A percentile compares a stretch with the other conserved stretches of the same genome.
These are phyloP conservation scores for Agaricus blazei DNA, from an alignment of 768 basidiomycete genomes.

Conservation along the genomic window DNA sequence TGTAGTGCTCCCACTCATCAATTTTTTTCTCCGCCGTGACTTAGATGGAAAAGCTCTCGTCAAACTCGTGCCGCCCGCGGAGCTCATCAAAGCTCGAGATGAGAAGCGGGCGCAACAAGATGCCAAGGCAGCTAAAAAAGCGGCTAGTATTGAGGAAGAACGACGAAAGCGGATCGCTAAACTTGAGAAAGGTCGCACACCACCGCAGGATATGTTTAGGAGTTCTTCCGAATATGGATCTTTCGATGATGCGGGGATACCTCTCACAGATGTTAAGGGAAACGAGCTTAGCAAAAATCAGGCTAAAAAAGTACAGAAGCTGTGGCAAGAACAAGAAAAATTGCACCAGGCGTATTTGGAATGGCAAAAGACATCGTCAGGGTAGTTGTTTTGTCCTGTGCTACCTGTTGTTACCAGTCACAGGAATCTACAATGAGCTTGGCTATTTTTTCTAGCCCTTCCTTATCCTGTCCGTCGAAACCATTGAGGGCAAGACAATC, in stretches of 20 bases:
- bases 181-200: constrained; percentile 78
- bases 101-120: constrained; percentile 76
- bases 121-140: constrained; percentile 78
- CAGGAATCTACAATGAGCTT: constrained; percentile 56
- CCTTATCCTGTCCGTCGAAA: constrained; percentile 73
- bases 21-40: background rate
- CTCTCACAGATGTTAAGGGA: constrained; percentile 79
- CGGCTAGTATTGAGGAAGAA: constrained; percentile 58
- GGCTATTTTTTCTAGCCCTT: constrained; percentile 73
- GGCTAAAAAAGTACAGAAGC: constrained; percentile 74
- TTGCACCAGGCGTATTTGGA: constrained; percentile 73
- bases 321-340: constrained; percentile 68
- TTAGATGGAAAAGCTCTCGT: constrained; percentile 92
- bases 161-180: constrained; percentile 66
- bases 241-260: constrained; percentile 85
- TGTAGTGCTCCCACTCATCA: constrained; percentile 7
- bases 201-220: constrained; percentile 78
- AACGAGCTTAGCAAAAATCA: constrained; percentile 80
- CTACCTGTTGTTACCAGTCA: constrained; percentile 48
- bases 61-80: constrained; percentile 81
- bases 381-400: constrained; percentile 1
- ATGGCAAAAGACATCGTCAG: constrained; percentile 27
- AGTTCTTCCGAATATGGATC: constrained; percentile 68
- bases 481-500: constrained; percentile 72
- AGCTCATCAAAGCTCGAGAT: constrained; percentile 80